phyloP scores from a whole-genome alignment of 495 filamentous ascomycete genomes.

The Tuber melanosporum region DNA sequence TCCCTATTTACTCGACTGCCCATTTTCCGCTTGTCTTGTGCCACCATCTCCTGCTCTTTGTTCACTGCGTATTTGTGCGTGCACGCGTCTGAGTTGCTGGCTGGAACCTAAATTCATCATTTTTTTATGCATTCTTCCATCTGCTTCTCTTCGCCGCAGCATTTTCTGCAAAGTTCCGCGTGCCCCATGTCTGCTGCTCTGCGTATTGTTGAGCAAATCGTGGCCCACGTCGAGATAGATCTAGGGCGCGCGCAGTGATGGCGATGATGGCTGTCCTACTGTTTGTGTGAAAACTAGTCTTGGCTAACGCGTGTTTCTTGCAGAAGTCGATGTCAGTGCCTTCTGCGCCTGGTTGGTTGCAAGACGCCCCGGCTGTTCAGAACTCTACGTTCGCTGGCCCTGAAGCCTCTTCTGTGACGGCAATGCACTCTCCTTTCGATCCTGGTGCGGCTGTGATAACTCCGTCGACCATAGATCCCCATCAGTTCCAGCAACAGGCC shows the following conservation, averaged over 20 bases:
- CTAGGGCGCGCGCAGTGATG: constrained; percentile 12
- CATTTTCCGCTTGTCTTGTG: constrained; percentile 25
- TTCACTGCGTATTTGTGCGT: constrained; percentile 20
- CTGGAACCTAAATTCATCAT: constrained; percentile 27
- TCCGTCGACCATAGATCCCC: constrained; percentile 52
- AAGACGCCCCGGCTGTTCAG: constrained; percentile 41
- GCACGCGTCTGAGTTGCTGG: constrained; percentile 34
- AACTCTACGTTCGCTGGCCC: constrained; percentile 36
- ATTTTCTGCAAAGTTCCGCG: constrained; percentile 20
- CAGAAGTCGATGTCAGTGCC: constrained; percentile 42
- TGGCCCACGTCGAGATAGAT: constrained; percentile 8
- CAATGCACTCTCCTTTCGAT: constrained; percentile 41
- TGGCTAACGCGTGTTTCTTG: constrained; percentile 35
- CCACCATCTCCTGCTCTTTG: constrained; percentile 16
- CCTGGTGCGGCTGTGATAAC: constrained; percentile 40
- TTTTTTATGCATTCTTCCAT: constrained; percentile 13
- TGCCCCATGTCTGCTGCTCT: constrained; percentile 4
- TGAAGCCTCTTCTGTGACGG: constrained; percentile 32
- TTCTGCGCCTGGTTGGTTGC: constrained; percentile 40
- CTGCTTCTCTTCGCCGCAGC: background rate
- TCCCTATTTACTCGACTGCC: constrained; percentile 31
- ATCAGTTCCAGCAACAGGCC: constrained; percentile 55
- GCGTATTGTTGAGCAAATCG: constrained; percentile 3
- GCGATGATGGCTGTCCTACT: constrained; percentile 22
- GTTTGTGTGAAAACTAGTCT: constrained; percentile 18